Base-by-base conservation (phyloP, 306 rosid species). In the Morella rubra region DNA sequence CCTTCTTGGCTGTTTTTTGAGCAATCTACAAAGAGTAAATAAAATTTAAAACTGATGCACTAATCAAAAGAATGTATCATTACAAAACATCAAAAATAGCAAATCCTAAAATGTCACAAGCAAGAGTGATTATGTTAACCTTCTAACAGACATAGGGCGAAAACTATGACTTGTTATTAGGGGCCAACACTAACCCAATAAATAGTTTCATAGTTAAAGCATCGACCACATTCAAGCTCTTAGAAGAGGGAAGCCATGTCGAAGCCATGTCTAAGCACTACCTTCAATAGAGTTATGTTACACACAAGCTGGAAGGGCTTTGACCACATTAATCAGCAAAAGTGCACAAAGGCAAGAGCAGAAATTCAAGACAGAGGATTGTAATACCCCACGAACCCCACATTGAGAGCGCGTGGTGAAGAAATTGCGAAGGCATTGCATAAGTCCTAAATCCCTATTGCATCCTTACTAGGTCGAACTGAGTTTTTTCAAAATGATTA, bases 1-100 rank as follows among this genome's bases (percentile, higher is more conserved):
- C 96, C 84, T 87, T 95, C 61, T 81, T 81, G 61, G 96, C 96
- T 37, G 92, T 73, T 85, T 73, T 88, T 78, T 83, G 91, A 83
- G 96, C 97, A 84, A 92, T 83, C 97, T 95, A 75, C 59, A 80
- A 64, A 44, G 72, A 74, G 55, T 16, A 55, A 71, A 51, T 52
- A 67, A 13, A 80, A 71, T 59, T 74, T 80, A 74, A 64, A 55
- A 37, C 59, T 20, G 53, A 41, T 44, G 32, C 71, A 58, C 44
- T 27, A 47, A 32, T 61, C 44, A 41, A 32, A 53, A 66, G 44
- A 64, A 50, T 52, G 69, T 24, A 46, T 11, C 45, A 1, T 67
- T 55, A 46, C 32, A 44, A 44, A 9, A 37, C 12, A 53, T 9
- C 14, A 73, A 66, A 67, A 15, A 66, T 37, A 49, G 45, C 51